Evolutionary conservation across 2,329 filamentous ascomycete genomes (phyloP).

Genomic region (Bipolaris gigantea): DNA sequence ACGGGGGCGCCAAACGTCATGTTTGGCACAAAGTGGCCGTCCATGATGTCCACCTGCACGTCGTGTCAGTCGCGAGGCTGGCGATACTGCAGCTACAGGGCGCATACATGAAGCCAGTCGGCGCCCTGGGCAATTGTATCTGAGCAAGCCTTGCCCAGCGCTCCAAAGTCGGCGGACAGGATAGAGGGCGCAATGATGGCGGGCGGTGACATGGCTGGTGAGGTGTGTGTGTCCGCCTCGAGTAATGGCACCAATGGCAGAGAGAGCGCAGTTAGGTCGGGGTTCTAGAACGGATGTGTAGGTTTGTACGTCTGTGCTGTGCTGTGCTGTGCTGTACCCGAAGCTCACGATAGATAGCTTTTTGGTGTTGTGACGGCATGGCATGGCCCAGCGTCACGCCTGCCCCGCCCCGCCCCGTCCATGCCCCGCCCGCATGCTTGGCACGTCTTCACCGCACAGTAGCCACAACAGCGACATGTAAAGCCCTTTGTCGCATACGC

Average conservation of each 20-base stretch:
- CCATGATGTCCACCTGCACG: constrained; percentile 97
- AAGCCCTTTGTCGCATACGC: too few species aligned
- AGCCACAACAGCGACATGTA: neutral
- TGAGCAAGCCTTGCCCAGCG: constrained; percentile 82
- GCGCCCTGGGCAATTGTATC: constrained; percentile 83
- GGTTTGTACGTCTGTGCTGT: too few species aligned
- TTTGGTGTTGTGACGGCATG: constrained; percentile 40
- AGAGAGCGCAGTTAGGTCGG: constrained; percentile 22
- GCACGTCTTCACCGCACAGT: constrained; percentile 12
- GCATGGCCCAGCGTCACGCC: constrained; percentile 19
- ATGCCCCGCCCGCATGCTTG: constrained; percentile 20
- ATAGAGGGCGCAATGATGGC: constrained; percentile 99
- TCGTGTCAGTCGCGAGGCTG: constrained; percentile 65
- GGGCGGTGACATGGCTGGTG: constrained; percentile 72
- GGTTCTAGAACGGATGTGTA: neutral
- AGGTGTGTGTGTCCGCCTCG: neutral
- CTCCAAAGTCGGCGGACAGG: constrained; percentile 91
- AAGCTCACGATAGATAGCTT: constrained; percentile 33
- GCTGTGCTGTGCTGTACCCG: too few species aligned
- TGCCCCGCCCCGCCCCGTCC: constrained; percentile 25
- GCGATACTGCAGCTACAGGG: constrained; percentile 3
- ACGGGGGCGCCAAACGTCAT: constrained; percentile 96
- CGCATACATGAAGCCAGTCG: constrained; percentile 51
- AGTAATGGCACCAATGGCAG: constrained; percentile 5
- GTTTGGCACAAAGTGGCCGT: constrained; percentile 98